Percentiles rank a stretch among this genome's conserved stretches.
These are phyloP conservation scores for Diutina rugosa DNA, from an alignment of 1,139 yeast species.

Conservation along the genomic window DNA sequence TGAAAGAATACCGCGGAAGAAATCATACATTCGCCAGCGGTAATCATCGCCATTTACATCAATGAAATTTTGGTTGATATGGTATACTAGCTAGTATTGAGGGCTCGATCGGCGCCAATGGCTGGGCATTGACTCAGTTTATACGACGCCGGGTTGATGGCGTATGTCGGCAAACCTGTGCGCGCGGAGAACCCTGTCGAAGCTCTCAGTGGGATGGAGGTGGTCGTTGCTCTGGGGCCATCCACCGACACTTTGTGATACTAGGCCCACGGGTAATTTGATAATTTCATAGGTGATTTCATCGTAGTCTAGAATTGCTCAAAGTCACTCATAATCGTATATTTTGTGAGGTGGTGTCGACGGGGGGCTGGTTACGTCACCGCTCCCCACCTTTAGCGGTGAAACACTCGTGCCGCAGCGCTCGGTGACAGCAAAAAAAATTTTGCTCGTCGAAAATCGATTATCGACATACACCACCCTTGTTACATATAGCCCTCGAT, in stretches of 20 bases:
- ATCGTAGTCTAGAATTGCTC: too few species aligned
- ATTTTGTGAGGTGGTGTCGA: background rate
- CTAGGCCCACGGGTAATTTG: too few species aligned
- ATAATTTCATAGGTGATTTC: too few species aligned
- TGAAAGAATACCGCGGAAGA: too few species aligned
- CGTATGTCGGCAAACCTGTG: background rate
- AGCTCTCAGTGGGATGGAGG: background rate
- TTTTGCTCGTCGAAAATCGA: background rate
- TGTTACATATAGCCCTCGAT: background rate
- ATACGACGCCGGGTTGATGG: background rate
- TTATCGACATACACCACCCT: background rate
- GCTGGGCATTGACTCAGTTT: too few species aligned
- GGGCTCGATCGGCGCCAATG: too few species aligned
- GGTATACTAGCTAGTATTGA: too few species aligned
- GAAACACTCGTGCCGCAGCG: background rate
- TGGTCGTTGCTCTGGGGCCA: background rate
- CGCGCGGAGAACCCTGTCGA: background rate
- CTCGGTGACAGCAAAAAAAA: background rate
- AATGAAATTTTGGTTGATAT: too few species aligned
- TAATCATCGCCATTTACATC: too few species aligned
- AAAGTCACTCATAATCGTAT: background rate
- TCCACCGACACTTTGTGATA: background rate
- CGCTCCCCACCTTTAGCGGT: background rate
- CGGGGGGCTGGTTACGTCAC: background rate
- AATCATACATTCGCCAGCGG: too few species aligned